Percentiles rank a stretch among this genome's conserved stretches.
Evolutionary conservation across 164 flowering plant species (phyloP).

Genomic region (Stephania japonica): DNA sequence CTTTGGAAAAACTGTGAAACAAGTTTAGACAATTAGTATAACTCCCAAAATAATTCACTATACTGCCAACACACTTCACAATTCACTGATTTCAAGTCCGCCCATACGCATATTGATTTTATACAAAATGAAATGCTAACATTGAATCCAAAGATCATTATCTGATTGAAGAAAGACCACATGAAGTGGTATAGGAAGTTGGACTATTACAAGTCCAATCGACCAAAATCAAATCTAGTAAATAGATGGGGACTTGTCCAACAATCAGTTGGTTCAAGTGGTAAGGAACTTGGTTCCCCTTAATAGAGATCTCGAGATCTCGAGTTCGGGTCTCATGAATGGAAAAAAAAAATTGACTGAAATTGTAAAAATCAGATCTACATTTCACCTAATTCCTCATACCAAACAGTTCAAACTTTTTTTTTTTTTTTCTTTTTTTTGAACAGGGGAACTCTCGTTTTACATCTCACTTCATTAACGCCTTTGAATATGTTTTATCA

Average conservation of each 20-base stretch:
- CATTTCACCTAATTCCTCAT: background rate
- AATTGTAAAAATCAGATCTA: background rate
- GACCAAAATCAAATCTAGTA: too few species aligned
- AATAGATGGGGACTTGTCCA: too few species aligned
- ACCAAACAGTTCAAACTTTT: background rate
- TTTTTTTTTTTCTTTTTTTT: too few species aligned
- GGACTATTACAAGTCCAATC: too few species aligned
- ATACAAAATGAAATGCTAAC: background rate
- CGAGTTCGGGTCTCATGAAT: too few species aligned
- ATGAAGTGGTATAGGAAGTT: background rate
- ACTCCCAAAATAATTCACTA: background rate
- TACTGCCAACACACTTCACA: background rate
- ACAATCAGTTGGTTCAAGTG: too few species aligned
- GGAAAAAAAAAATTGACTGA: background rate
- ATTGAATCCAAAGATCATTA: background rate
- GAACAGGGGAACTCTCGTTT: background rate
- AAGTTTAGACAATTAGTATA: background rate
- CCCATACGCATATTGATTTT: background rate
- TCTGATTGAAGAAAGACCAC: background rate
- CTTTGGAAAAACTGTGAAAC: background rate
- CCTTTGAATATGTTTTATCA: too few species aligned
- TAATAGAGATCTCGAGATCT: too few species aligned
- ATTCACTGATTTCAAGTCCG: background rate
- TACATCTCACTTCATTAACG: too few species aligned
- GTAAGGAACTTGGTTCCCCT: too few species aligned